A percentile compares a stretch with the other conserved stretches of the same genome.
Evolutionary conservation across 139 green algal genomes (phyloP).

Genomic region (Spirogloea muscicola): DNA sequence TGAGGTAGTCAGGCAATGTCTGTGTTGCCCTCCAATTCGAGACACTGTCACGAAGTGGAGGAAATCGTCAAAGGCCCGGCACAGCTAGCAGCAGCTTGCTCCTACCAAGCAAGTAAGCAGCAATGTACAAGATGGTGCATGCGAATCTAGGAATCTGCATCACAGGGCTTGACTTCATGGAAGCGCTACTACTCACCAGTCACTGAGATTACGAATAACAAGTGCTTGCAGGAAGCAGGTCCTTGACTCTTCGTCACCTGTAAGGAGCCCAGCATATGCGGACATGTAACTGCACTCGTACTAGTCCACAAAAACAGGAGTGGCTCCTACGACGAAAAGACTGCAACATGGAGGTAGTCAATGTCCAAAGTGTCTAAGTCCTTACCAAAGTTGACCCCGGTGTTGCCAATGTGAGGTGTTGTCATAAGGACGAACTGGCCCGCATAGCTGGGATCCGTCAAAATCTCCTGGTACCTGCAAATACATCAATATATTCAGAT

Average conservation of each 20-base stretch:
- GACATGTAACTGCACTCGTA: no score
- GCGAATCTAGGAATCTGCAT: background rate
- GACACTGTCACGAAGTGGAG: conserved; percentile 55
- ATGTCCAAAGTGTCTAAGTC: background rate
- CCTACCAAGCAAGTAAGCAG: background rate
- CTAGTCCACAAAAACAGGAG: no score
- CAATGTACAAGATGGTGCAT: background rate
- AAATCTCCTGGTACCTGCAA: conserved; percentile 87
- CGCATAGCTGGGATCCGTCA: conserved; percentile 97
- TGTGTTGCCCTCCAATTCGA: conserved; percentile 93
- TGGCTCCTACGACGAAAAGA: no score
- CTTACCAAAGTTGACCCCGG: conserved; percentile 81
- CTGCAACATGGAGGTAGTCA: background rate
- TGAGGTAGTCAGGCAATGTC: conserved; percentile 78
- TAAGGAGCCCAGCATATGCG: no score
- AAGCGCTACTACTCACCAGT: conserved; percentile 26
- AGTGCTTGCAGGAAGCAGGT: conserved; percentile 31
- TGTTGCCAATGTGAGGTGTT: conserved; percentile 95
- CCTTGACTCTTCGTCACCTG: conserved; percentile 43
- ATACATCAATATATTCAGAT: background rate
- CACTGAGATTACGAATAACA: conserved; percentile 39
- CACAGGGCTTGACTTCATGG: no score
- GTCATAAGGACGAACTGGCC: conserved; percentile 95
- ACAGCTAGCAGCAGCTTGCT: background rate
- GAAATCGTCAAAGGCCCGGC: conserved; percentile 9